Evolutionary conservation across 805 yeast species (phyloP).

Genomic region (Candida tammaniensis): DNA sequence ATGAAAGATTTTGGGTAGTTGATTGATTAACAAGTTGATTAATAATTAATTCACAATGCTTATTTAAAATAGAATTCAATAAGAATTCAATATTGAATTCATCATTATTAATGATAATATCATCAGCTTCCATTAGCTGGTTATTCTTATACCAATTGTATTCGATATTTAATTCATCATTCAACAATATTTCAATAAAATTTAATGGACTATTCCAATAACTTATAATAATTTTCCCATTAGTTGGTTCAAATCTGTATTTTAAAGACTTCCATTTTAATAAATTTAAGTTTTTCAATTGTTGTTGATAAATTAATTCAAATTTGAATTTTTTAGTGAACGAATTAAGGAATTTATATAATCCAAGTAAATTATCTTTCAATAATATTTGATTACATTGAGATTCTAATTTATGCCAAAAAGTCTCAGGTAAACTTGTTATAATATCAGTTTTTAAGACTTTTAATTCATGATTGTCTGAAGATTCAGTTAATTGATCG

Average conservation of each 20-base stretch:
- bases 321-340: conserved; percentile 66
- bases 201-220: conserved; percentile 63
- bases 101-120: conserved; percentile 13
- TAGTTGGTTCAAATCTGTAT: conserved; percentile 53
- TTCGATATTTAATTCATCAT: conserved; percentile 43
- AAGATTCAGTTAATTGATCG: no score
- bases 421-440: conserved; percentile 29
- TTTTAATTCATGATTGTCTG: not conserved
- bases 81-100: conserved; percentile 36
- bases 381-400: conserved; percentile 52
- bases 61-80: conserved; percentile 34
- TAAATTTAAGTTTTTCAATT: conserved; percentile 42
- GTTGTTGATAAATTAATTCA: conserved; percentile 49
- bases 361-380: conserved; percentile 45
- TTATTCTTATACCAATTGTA: conserved; percentile 68
- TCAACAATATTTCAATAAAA: conserved; percentile 61
- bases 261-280: conserved; percentile 60
- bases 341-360: conserved; percentile 55
- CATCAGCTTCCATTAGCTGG: conserved; percentile 24
- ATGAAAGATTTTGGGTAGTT: not conserved
- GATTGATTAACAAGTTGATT: conserved; percentile 8
- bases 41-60: conserved; percentile 36
- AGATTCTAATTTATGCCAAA: conserved; percentile 47
- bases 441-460: conserved; percentile 13
- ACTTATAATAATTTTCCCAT: conserved; percentile 44